Evolutionary conservation across 2,329 filamentous ascomycete species (phyloP), one percentile per base, ranked within the genome.

Genomic region (Apiospora hydei): DNA sequence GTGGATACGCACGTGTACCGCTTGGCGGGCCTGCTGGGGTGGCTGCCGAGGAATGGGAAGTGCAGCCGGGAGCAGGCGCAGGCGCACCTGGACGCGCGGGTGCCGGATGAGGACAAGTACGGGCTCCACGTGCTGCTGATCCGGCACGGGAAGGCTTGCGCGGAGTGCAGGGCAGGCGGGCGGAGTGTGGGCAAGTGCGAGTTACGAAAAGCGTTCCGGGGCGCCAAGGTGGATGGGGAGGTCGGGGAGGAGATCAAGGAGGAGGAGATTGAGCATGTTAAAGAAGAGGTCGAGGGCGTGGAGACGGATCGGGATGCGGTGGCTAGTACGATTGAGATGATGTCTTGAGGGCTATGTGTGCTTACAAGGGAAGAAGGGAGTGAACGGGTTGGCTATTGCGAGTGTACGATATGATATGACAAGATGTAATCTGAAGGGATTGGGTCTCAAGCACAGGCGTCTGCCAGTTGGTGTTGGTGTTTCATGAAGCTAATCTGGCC

Each of bases 1-100:
- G 87, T 88, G 46, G 87, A 88, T 73, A 88, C 87, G 0, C 87
- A 88, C 69, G 86, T 88, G 0, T 83, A 86, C 75, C 82, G 87
- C 21, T 82, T 88, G 71, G 82, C 85, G 24, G 86, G 85, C 0
- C 76, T 86, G 38, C 76, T 88, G 38, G 85, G 85, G 3, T 88
- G 87, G 87, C 76, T 86, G 26, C 34, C 57, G 18, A 14, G n/a
- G 21, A 38, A 38, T 14, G 84, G 81, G 53, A 64, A 41, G 34
- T 24, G 8, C 7, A 84, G 81, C 10, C 78, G 86, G 16, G 86
- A 88, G 70, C 84, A 86, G 75, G 80, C 86, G 18, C 84, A 88
- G 72, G 83, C 85, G 30, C 87, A 88, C 70, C 78, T 88, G n/a
- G 85, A 88, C 43, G 83, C 82, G 4, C 77, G 77, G 43, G 81